These are phyloP conservation scores for Podila clonocystis DNA, from an alignment of 192 early-diverging fungal genomes.

Conservation along the genomic window DNA sequence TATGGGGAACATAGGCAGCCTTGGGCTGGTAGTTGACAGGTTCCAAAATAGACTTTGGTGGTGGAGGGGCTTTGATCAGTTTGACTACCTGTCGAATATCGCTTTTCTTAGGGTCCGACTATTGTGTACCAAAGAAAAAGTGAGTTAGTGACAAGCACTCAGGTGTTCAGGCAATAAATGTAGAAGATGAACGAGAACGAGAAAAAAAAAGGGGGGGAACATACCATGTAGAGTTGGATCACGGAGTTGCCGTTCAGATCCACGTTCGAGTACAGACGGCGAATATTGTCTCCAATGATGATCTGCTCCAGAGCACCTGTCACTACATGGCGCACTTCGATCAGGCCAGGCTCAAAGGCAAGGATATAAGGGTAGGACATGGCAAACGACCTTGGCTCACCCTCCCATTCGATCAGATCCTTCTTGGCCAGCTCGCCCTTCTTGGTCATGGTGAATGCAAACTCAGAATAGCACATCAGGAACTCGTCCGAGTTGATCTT, in stretches of 20 bases:
- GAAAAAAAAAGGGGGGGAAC: neutral
- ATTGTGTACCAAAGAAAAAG: neutral
- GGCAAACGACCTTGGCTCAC: conserved; percentile 83
- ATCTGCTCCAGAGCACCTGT: conserved; percentile 60
- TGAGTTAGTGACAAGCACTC: neutral
- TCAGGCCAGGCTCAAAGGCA: conserved; percentile 88
- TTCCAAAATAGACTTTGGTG: conserved; percentile 13
- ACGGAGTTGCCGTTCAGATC: conserved; percentile 29
- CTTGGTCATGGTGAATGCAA: conserved; percentile 93
- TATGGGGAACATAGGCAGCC: neutral
- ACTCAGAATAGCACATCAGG: conserved; percentile 91
- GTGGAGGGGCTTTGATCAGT: conserved; percentile 13
- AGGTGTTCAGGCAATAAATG: neutral
- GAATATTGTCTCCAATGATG: conserved; percentile 44
- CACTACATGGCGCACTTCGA: conserved; percentile 88
- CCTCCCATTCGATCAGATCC: conserved; percentile 90
- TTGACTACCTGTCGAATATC: conserved; percentile 36
- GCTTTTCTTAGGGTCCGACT: conserved; percentile 25
- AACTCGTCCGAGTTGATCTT: conserved; percentile 75
- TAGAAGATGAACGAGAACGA: neutral
- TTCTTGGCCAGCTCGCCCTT: conserved; percentile 73
- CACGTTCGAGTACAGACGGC: conserved; percentile 33
- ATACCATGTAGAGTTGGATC: conserved; percentile 31
- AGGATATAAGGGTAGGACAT: conserved; percentile 86
- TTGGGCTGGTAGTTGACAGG: conserved; percentile 21